Evolutionary conservation across 192 early-diverging fungal species (phyloP).

Genomic region (Rhizoclosmatium globosum): DNA sequence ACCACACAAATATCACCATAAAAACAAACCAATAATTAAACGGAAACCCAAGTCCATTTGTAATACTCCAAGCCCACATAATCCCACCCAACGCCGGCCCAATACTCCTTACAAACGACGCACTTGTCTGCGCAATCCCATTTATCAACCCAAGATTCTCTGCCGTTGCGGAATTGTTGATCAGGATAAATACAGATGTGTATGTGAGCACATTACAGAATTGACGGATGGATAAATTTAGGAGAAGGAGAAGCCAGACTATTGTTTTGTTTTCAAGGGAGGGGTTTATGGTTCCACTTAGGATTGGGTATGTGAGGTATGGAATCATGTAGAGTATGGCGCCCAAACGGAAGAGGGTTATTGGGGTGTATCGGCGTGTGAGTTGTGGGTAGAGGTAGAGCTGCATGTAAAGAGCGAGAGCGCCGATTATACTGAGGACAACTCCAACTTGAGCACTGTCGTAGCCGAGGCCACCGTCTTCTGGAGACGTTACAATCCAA

Average conservation of each 20-base stretch:
- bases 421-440: constrained; percentile 10
- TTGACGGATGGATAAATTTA: constrained; percentile 33
- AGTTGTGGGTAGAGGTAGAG: constrained; percentile 33
- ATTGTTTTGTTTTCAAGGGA: neutral
- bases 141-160: constrained; percentile 36
- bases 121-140: constrained; percentile 40
- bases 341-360: constrained; percentile 20
- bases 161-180: constrained; percentile 31
- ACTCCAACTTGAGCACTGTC: constrained; percentile 17
- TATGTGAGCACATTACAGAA: constrained; percentile 40
- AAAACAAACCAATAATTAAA: constrained; percentile 47
- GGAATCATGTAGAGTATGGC: constrained; percentile 21
- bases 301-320: constrained; percentile 28
- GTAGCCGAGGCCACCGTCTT: constrained; percentile 40
- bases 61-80: constrained; percentile 46
- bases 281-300: constrained; percentile 12
- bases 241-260: constrained; percentile 23
- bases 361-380: constrained; percentile 10
- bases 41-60: constrained; percentile 32
- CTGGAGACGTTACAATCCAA: constrained; percentile 52
- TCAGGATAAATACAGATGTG: constrained; percentile 40
- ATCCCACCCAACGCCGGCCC: constrained; percentile 41
- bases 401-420: constrained; percentile 26
- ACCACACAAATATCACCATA: constrained; percentile 6
- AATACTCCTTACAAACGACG: constrained; percentile 38